These are phyloP conservation scores for Penicillium carneum DNA, from an alignment of 2,329 filamentous ascomycete genomes.

Conservation along the genomic window DNA sequence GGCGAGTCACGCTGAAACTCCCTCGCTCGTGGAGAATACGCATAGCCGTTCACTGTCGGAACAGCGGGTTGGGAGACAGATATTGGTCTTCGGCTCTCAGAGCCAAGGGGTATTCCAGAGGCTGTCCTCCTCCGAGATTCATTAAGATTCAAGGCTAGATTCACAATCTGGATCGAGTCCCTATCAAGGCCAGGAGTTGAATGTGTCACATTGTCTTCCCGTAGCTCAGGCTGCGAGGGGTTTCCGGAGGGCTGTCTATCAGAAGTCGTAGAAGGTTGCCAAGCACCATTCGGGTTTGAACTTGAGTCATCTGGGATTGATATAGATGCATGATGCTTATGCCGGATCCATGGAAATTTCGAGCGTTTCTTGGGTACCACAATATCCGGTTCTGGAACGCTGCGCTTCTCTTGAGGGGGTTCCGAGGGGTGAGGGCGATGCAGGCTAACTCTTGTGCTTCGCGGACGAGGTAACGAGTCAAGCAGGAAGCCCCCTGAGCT, in stretches of 20 bases:
- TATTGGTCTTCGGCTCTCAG: constrained; percentile 45
- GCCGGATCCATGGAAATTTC: constrained; percentile 45
- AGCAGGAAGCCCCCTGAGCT: constrained; percentile 57
- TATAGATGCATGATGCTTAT: constrained; percentile 43
- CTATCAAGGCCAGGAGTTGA: constrained; percentile 62
- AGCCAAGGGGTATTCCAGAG: constrained; percentile 63
- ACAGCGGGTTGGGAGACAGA: constrained; percentile 36
- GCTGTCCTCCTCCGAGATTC: constrained; percentile 72
- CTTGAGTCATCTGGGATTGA: constrained; percentile 36
- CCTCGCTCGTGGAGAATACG: constrained; percentile 25
- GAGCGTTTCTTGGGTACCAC: constrained; percentile 48
- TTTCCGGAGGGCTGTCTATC: constrained; percentile 24
- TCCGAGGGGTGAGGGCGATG: constrained; percentile 37
- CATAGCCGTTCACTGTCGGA: constrained; percentile 33
- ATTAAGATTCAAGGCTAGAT: constrained; percentile 87
- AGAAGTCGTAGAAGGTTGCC: constrained; percentile 24
- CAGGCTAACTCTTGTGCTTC: constrained; percentile 37
- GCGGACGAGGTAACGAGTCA: constrained; percentile 47
- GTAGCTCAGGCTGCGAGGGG: constrained; percentile 25
- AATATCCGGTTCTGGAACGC: constrained; percentile 46
- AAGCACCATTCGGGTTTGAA: constrained; percentile 17
- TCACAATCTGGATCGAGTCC: constrained; percentile 88
- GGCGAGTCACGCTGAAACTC: constrained; percentile 26
- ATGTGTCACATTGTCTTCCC: constrained; percentile 22
- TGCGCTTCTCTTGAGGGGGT: constrained; percentile 51